A percentile compares a stretch with the other conserved stretches of the same genome.
These are phyloP conservation scores for Stygiomarasmius scandens DNA, from an alignment of 1,284 basidiomycete species.

Conservation along the genomic window DNA sequence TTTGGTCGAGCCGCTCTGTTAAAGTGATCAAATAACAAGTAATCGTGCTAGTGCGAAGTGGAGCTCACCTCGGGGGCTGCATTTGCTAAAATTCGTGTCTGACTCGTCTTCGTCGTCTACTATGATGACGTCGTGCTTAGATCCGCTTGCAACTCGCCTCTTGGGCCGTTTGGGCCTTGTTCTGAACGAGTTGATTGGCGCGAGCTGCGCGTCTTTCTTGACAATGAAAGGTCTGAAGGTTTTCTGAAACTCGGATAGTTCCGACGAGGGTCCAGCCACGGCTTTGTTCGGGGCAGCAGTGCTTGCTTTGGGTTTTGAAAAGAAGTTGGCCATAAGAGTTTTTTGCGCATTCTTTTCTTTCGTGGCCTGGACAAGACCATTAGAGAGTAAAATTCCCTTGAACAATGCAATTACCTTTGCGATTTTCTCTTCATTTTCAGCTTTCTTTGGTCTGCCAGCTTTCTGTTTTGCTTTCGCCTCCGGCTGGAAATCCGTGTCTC, in stretches of 20 bases:
- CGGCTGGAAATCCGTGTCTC: background rate
- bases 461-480: conserved; percentile 8
- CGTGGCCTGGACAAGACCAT: conserved; percentile 46
- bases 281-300: conserved; percentile 32
- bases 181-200: conserved; percentile 72
- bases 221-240: conserved; percentile 78
- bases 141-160: conserved; percentile 19
- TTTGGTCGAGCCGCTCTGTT: conserved; percentile 46
- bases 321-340: conserved; percentile 76
- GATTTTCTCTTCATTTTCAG: conserved; percentile 57
- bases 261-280: conserved; percentile 41
- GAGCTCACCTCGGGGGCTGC: conserved; percentile 42
- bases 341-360: conserved; percentile 69
- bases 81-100: background rate
- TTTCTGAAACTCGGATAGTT: conserved; percentile 67
- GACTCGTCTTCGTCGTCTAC: conserved; percentile 47
- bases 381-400: background rate
- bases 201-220: conserved; percentile 71
- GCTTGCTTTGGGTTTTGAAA: conserved; percentile 57
- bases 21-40: background rate
- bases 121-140: conserved; percentile 52
- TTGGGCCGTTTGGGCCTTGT: conserved; percentile 28
- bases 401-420: conserved; percentile 52
- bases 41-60: background rate
- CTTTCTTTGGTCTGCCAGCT: conserved; percentile 50